Evolutionary conservation across 139 green algal genomes (phyloP), one percentile per base, ranked within the genome.

Genomic region (Klebsormidium nitens): DNA sequence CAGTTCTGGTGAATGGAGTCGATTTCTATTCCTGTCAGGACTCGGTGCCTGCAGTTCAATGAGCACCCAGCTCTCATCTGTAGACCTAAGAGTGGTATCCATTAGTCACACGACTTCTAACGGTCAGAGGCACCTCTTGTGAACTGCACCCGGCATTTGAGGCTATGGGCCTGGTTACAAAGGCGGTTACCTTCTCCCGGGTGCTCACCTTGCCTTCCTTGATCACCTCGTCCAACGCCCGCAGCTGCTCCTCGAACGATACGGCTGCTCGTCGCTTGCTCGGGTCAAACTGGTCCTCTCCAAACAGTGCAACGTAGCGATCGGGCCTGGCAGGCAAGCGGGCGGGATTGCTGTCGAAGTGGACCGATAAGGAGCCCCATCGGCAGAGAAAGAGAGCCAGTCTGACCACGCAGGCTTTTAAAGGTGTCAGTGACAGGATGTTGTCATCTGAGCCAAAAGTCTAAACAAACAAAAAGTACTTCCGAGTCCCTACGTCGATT

Each of bases 161-260:
- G 44, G 44, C 17, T 17, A 19, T 52, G 44, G 19, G 19, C 19
- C 17, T 19, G 44, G 17, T 17, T 52, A 19, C 44, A 52, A 28
- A 19, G 19, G 17, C 17, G 17, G 17, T 52, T 52, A 19, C 44
- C 19, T 52, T 52, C 44, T 28, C 44, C 19, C 17, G 19, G 17
- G 44, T 28, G 3, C 87, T 79, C 61, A 95, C 87, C 82, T 97
- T 97, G 39, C 91, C 91, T 1, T 83, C 74, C 59, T 89, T 79
- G 35, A 96, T 57, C 1, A 96, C 77, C n/a, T 87, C 64, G 63
- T 91, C 72, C 35, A 97, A 63, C 0, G 74, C 90, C 1, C 59
- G 44, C 52, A 96, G 83, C 83, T 96, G 88, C 79, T 94, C 88
- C 62, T 96, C 90, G 77, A 95, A 95, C 0, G 90, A 83, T 2